Base-by-base conservation (phyloP, 345 rosid species). In the Capsella bursapastoris region DNA sequence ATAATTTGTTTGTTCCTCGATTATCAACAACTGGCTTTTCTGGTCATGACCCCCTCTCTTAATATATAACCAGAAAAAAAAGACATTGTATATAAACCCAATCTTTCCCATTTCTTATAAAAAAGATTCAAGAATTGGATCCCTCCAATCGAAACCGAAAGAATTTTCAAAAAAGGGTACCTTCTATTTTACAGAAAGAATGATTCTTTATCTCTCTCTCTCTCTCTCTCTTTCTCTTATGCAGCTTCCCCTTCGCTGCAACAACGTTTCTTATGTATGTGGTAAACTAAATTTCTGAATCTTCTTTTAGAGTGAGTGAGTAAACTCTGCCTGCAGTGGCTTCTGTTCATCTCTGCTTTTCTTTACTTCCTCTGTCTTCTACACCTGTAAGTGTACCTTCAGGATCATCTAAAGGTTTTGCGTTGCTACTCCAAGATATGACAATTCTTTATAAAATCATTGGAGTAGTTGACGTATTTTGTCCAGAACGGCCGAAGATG, bases 401-500 rank as follows among this genome's bases (percentile, higher is more conserved):
- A 52, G 35, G 56, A 76, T 68, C 38, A 59, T 40, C 70, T 69
- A 41, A 68, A 62, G 4, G 43, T 40, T 57, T 41, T 56, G n/a
- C 74, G 86, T 47, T 76, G 25, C 55, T 88, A 85, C 78, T 85
- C 97, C 91, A 96, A 71, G 64, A 96, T 89, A 83, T 92, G 97
- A 85, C 99, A 96, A 83, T 84, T 89, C 81, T 89, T 90, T 68
- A 94, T 73, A 74, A 94, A 94, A 76, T 91, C 98, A 78, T 85
- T 90, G 63, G 97, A 86, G 83, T 90, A 92, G 79, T 92, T 87
- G 50, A 94, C 93, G 73, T 88, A 83, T 78, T 89, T 96, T 70
- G 91, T 86, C 99, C 99, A 96, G 77, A 89, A 95, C 34, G 99
- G 99, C 76, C 97, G 88, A 16, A 96, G 95, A 83, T 94, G 97